phyloP scores from a whole-genome alignment of 805 yeast genomes.

The Wickerhamomyces pijperi region DNA sequence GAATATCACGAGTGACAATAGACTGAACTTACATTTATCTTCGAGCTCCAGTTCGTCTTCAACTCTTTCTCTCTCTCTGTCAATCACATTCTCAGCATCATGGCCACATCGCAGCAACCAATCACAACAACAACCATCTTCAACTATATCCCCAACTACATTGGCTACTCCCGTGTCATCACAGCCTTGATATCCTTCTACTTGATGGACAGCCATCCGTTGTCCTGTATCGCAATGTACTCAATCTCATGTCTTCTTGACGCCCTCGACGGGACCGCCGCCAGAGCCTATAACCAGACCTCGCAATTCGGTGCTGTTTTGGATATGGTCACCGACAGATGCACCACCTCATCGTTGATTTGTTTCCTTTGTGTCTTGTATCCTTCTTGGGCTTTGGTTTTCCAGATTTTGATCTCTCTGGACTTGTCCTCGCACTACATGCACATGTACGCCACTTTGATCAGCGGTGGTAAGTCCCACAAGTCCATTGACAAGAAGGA shows the following conservation, averaged over 20 bases:
- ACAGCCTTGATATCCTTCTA: constrained; percentile 73
- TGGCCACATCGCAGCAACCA: not conserved
- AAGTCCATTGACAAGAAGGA: constrained; percentile 67
- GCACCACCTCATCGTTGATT: constrained; percentile 89
- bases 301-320: constrained; percentile 91
- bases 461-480: constrained; percentile 72
- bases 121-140: constrained; percentile 45
- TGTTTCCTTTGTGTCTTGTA: constrained; percentile 75
- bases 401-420: constrained; percentile 78
- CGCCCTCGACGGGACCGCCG: constrained; percentile 95
- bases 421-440: constrained; percentile 92
- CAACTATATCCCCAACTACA: constrained; percentile 79
- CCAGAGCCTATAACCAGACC: constrained; percentile 79
- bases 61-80: too few species aligned
- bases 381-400: constrained; percentile 45
- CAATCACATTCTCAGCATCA: not conserved
- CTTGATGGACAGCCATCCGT: constrained; percentile 78
- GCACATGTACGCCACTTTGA: constrained; percentile 94
- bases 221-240: constrained; percentile 64
- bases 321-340: constrained; percentile 98
- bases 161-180: constrained; percentile 78
- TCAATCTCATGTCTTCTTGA: constrained; percentile 85
- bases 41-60: too few species aligned
- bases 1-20: too few species aligned
- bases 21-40: too few species aligned